Evolutionary conservation across 768 basidiomycete genomes (phyloP), one percentile per base, ranked within the genome.

Genomic region (Podaxis carcinomalis): DNA sequence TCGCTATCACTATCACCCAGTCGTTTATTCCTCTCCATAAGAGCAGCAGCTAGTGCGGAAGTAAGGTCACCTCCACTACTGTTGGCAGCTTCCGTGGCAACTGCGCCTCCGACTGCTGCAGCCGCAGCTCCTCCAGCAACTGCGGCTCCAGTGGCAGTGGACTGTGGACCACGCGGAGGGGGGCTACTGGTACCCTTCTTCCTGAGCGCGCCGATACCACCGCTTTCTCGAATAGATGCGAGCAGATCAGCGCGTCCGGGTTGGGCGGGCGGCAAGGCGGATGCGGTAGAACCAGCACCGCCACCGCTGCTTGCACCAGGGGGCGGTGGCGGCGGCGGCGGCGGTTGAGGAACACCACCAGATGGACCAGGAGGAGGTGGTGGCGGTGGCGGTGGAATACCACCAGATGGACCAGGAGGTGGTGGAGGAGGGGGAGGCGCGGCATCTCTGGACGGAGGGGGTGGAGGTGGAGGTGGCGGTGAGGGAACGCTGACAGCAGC

Each of bases 1-100:
- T 89, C 88, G 53, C 90, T 88, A 65, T 92, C 90, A 67, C 89
- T 91, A 66, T 94, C 92, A 1, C 90, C 93, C 66, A 96, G 75
- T 68, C 91, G 88, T 76, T 90, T 93, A 70, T 92, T 96, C 66
- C 95, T 77, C 70, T 89, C 85, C 66, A 87, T 75, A 63, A 98
- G 73, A 1, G 94, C 94, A 52, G 85, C 89, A 4, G 93, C 95
- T 50, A 97, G 76, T 6, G 93, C 92, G 3, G 85, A 80, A 0
- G 94, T 93, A 62, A 96, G 72, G 73, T 95, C 88, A 0, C 82
- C 88, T 10, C 88, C 92, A 11, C 78, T 85, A 13, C 69, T 72
- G 51, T 68, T 74, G 0, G 74, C 74, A 11, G 68, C 72, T 14
- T 73, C 75, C 7, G 68, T 70, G 28, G 71, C 71, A 16, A 67